phyloP scores from a whole-genome alignment of 1,284 basidiomycete species.

The Albatrellus sp. region DNA sequence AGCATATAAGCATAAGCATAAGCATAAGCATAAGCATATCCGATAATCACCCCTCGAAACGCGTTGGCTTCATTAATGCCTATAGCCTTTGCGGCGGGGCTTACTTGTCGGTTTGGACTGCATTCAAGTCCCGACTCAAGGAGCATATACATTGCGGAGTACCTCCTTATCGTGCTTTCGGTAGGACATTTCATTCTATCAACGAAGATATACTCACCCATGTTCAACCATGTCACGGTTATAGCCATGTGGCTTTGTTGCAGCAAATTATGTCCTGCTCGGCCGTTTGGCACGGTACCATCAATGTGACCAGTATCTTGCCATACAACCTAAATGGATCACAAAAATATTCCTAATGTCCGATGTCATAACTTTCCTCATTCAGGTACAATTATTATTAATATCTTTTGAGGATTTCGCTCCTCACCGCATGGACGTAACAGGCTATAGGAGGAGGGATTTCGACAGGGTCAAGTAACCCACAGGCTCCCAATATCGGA shows the following conservation, averaged over 20 bases:
- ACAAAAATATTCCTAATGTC: conserved; percentile 41
- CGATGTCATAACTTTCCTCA: conserved; percentile 59
- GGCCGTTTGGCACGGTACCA: conserved; percentile 47
- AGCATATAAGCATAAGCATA: too few species aligned
- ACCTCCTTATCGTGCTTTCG: conserved; percentile 54
- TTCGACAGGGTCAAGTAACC: conserved; percentile 23
- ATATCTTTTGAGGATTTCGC: too few species aligned
- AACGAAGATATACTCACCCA: background rate
- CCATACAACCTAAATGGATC: conserved; percentile 39
- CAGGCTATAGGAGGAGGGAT: conserved; percentile 33
- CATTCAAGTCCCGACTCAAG: conserved; percentile 30
- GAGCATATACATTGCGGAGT: conserved; percentile 45
- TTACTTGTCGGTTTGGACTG: conserved; percentile 37
- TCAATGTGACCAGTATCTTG: conserved; percentile 35
- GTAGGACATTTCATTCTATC: conserved; percentile 22
- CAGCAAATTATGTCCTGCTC: conserved; percentile 58
- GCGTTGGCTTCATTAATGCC: background rate
- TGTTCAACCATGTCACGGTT: background rate
- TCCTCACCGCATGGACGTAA: conserved; percentile 14
- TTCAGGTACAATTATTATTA: conserved; percentile 31
- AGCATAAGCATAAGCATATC: too few species aligned
- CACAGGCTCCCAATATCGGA: conserved; percentile 17
- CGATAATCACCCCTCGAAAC: background rate
- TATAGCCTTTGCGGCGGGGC: conserved; percentile 37
- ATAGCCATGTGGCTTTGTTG: conserved; percentile 64